These are phyloP conservation scores for Roridomyces roridus DNA, from an alignment of 768 basidiomycete species.

Conservation along the genomic window DNA sequence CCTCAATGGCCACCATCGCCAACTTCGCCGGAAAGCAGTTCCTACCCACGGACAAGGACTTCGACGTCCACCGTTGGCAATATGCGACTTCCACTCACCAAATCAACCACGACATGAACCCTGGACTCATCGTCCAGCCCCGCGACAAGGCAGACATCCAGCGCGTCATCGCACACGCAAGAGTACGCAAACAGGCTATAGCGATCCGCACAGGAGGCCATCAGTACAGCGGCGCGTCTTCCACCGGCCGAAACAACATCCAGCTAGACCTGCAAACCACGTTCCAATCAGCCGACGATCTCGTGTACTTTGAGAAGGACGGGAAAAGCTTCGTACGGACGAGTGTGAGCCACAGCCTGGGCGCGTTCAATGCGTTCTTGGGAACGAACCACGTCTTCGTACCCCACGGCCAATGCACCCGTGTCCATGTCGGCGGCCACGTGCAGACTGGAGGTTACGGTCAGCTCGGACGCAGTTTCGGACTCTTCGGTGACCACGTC, in stretches of 20 bases:
- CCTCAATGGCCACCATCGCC: constrained; percentile 12
- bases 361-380: constrained; percentile 17
- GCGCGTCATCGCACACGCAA: constrained; percentile 8
- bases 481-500: no score
- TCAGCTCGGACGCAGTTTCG: no score
- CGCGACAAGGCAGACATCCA: constrained; percentile 12
- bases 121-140: constrained; percentile 16
- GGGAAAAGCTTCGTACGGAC: constrained; percentile 11
- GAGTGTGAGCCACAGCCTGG: constrained; percentile 19
- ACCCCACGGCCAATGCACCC: constrained; percentile 19
- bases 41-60: constrained; percentile 8
- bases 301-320: constrained; percentile 16
- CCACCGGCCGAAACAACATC: constrained; percentile 9
- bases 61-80: constrained; percentile 1
- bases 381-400: constrained; percentile 16
- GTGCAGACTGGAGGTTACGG: no score
- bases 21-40: constrained; percentile 18
- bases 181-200: constrained; percentile 9
- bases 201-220: constrained; percentile 20
- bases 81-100: constrained; percentile 16
- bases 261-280: constrained; percentile 13
- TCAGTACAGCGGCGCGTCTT: constrained; percentile 21
- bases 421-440: constrained; percentile 18
- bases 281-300: constrained; percentile 10
- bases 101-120: constrained; percentile 17